Evolutionary conservation across 2,329 filamentous ascomycete species (phyloP).

Genomic region (Diaporthe citriasiana): DNA sequence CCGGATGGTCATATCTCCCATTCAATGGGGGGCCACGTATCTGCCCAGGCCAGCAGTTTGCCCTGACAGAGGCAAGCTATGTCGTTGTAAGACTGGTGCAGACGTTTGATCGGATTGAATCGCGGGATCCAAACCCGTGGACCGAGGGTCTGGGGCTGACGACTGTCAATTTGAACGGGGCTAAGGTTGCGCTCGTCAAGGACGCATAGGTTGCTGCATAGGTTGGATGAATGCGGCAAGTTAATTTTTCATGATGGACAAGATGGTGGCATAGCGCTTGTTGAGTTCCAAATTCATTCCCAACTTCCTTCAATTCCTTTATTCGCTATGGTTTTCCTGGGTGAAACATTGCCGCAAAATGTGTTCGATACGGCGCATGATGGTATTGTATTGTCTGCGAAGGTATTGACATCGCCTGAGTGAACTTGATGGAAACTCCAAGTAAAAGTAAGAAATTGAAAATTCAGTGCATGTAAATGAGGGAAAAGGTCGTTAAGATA

Average conservation of each 20-base stretch:
- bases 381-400: background rate
- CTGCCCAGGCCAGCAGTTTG: constrained; percentile 71
- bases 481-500: background rate
- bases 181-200: constrained; percentile 9
- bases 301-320: background rate
- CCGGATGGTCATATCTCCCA: constrained; percentile 65
- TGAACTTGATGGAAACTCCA: background rate
- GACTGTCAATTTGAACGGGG: constrained; percentile 13
- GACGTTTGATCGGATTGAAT: constrained; percentile 17
- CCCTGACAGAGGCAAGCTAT: constrained; percentile 69
- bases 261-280: constrained; percentile 2
- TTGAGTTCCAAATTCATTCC: background rate
- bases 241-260: background rate
- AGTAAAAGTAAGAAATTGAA: no score
- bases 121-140: constrained; percentile 16
- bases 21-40: constrained; percentile 70
- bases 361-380: background rate
- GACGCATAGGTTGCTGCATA: background rate
- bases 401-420: background rate
- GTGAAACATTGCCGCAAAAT: background rate
- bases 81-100: constrained; percentile 15
- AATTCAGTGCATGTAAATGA: no score
- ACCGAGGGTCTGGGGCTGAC: constrained; percentile 14
- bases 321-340: background rate
- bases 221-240: background rate